These are phyloP conservation scores for Globomyces sp. DNA, from an alignment of 371 early-diverging fungal genomes.

Conservation along the genomic window DNA sequence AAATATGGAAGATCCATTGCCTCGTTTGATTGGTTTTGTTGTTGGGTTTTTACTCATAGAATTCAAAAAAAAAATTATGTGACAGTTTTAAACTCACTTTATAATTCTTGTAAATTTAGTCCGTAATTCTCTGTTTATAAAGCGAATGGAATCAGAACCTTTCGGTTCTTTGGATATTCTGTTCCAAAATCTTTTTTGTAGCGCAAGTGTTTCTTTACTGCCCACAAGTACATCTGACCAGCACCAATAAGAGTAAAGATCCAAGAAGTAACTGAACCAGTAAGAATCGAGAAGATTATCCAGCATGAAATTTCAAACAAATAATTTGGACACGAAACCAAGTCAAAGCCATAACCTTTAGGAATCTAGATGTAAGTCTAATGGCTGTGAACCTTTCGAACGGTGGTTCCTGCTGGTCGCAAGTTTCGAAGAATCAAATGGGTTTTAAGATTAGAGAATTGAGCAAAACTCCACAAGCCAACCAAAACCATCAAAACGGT, in stretches of 20 bases:
- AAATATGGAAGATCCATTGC: conserved; percentile 47
- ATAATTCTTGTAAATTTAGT: too few relatives aligned
- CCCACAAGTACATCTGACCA: conserved; percentile 95
- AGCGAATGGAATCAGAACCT: conserved; percentile 87
- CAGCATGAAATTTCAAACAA: conserved; percentile 88
- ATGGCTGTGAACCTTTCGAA: conserved; percentile 1
- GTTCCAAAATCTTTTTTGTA: conserved; percentile 86
- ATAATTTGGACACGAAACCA: conserved; percentile 90
- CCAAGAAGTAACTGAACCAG: conserved; percentile 70
- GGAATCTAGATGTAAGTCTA: conserved; percentile 58
- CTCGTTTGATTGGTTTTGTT: conserved; percentile 8
- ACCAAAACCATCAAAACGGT: conserved; percentile 57
- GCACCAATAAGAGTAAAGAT: conserved; percentile 79
- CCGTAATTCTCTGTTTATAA: conserved; percentile 15
- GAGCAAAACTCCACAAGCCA: conserved; percentile 64
- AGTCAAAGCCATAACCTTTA: conserved; percentile 88
- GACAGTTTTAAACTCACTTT: too few relatives aligned
- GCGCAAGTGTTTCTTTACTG: conserved; percentile 90
- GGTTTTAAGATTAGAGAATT: conserved; percentile 81
- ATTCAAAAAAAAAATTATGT: too few relatives aligned
- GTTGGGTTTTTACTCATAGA: too few relatives aligned
- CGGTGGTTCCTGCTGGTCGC: conserved; percentile 81
- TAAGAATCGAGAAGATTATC: conserved; percentile 72
- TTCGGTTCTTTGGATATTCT: conserved; percentile 86
- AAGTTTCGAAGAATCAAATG: conserved; percentile 88